A percentile compares a stretch with the other conserved stretches of the same genome.
Conservation (phyloP, 2,329 filamentous ascomycete species). For the Alternaria brassicae region DNA sequence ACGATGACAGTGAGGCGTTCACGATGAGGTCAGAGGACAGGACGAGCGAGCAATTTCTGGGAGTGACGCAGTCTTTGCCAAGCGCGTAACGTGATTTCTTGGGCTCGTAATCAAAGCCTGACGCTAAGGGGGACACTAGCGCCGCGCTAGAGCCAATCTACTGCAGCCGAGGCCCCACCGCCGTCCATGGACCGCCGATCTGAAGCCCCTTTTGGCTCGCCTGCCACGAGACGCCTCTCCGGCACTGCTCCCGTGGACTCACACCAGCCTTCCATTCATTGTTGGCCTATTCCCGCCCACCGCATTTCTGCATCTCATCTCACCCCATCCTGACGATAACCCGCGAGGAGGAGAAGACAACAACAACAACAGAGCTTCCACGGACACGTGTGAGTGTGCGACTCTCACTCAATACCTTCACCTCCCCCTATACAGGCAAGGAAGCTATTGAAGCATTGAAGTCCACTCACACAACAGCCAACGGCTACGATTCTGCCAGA, state of each 20-base stretch:
- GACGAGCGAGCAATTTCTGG: constrained; percentile 43
- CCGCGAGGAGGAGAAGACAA: neutral
- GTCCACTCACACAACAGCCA: constrained; percentile 5
- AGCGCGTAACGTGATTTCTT: constrained; percentile 40
- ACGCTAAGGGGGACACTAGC: neutral
- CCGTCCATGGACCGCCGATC: constrained; percentile 25
- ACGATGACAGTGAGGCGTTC: constrained; percentile 46
- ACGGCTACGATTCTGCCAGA: constrained; percentile 17
- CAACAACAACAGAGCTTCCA: neutral
- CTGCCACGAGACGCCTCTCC: constrained; percentile 27
- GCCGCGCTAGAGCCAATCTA: constrained; percentile 17
- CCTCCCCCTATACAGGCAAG: too few relatives aligned
- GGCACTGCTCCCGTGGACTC: constrained; percentile 1
- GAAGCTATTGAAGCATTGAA: constrained; percentile 2
- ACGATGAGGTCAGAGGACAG: constrained; percentile 48
- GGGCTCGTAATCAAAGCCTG: constrained; percentile 25
- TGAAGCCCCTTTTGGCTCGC: constrained; percentile 28
- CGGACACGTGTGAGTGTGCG: neutral
- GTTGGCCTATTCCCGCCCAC: constrained; percentile 1
- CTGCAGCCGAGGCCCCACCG: constrained; percentile 7
- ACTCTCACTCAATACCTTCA: neutral
- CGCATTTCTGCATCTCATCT: neutral
- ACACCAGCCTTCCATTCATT: neutral
- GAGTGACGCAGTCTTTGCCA: constrained; percentile 41
- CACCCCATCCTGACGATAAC: neutral